A percentile compares a stretch with the other conserved stretches of the same genome.
Evolutionary conservation across 2,329 filamentous ascomycete species (phyloP).

Genomic region (Colletotrichum sp.): DNA sequence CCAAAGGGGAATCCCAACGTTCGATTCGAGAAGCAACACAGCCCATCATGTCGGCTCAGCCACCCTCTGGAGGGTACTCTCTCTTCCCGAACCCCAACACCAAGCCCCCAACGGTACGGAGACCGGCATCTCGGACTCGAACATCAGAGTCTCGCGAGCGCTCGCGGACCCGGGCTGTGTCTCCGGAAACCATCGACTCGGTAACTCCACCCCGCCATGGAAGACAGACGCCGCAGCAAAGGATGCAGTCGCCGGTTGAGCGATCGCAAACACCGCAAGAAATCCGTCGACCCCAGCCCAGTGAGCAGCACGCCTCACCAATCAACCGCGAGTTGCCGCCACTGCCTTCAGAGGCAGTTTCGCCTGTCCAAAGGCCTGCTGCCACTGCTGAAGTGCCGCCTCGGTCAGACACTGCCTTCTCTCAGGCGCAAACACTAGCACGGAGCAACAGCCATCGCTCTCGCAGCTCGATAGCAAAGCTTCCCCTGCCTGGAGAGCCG

Average conservation of each 20-base stretch:
- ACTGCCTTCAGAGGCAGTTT: conserved; percentile 15
- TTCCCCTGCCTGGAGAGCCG: conserved; percentile 45
- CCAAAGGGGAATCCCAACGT: not conserved
- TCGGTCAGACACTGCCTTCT: conserved; percentile 56
- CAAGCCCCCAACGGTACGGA: conserved; percentile 46
- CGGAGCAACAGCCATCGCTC: conserved; percentile 55
- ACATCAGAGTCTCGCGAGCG: conserved; percentile 42
- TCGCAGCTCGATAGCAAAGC: conserved; percentile 62
- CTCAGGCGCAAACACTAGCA: conserved; percentile 54
- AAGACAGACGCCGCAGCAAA: conserved; percentile 37
- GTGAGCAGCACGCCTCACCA: conserved; percentile 1
- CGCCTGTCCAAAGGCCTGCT: conserved; percentile 42
- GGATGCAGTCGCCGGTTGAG: conserved; percentile 37
- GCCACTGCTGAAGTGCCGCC: conserved; percentile 46
- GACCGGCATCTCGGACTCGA: conserved; percentile 43
- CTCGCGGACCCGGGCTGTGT: conserved; percentile 32
- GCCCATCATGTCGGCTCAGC: conserved; percentile 41
- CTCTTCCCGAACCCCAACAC: conserved; percentile 59
- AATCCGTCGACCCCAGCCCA: conserved; percentile 16
- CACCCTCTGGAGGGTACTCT: conserved; percentile 55
- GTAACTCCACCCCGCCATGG: conserved; percentile 34
- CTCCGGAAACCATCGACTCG: conserved; percentile 35
- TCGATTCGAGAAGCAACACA: not conserved
- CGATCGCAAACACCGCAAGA: conserved; percentile 33
- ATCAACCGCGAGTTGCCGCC: not conserved